Base-by-base conservation (phyloP, 352 stramenopile genomes). In the Globisporangium carolinianum region DNA sequence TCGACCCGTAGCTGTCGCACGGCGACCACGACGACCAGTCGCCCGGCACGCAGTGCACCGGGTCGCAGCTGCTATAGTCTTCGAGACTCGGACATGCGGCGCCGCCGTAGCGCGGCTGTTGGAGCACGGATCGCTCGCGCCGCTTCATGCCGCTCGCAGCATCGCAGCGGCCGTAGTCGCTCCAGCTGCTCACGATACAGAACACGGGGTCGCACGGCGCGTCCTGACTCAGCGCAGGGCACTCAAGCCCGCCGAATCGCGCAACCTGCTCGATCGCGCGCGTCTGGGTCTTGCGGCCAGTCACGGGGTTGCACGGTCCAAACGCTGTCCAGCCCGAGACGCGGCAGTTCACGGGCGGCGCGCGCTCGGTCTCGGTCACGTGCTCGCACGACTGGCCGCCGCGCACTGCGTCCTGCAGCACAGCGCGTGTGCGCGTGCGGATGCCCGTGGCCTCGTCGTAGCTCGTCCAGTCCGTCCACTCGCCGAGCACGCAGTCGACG, bases 191-290 rank as follows among this genome's bases (percentile, higher is more conserved):
- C 15, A 86, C 58, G 0, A 63, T 62, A 48, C 77, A 90, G 61
- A 86, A 66, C n/a, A 90, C 63, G 0, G 73, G 65, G 32, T 86
- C 77, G 47, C 79, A 89, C 37, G 62, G 68, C 0, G 73, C 60
- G 0, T 58, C 52, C 36, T 84, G 71, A 0, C 57, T 57, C 3
- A 82, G 60, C 2, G 57, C 50, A 0, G 63, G 56, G 47, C 79
- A 87, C 9, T 66, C 56, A 6, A 81, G 56, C 1, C 79, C 79
- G 6, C 71, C 68, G 55, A 86, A 81, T 37, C 69, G 45, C n/a
- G 79, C 67, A 1, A 68, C 43, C 11, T 69, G 51, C 4, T 66
- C 66, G 0, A 85, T 55, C 11, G 56, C 65, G 0, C 77, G 77
- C 18, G 67, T 68, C 0, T 67, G 53, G 0, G 67, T 68, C 58